Percentiles rank a stretch among this genome's conserved stretches.
phyloP scores from a whole-genome alignment of 331 rosid species.

The Arachis monticola region DNA sequence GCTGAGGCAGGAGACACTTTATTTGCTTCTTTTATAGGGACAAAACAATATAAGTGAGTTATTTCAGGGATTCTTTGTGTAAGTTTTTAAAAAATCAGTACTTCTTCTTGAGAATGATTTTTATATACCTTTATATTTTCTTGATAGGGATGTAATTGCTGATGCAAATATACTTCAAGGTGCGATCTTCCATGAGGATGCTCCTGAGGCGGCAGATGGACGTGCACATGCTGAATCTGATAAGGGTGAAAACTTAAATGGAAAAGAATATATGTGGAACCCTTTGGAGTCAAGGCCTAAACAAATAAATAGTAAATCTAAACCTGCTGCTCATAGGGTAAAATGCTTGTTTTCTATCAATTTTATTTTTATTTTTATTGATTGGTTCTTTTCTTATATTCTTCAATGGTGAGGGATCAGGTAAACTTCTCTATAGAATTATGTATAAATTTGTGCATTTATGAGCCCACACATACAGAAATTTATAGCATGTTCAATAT shows the following conservation, averaged over 20 bases:
- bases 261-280: constrained; percentile 72
- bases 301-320: constrained; percentile 61
- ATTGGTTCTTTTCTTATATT: too few relatives aligned
- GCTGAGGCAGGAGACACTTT: constrained; percentile 98
- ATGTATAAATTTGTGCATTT: neutral
- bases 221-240: constrained; percentile 45
- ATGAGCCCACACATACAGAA: neutral
- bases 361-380: neutral
- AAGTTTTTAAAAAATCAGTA: constrained; percentile 35
- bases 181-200: constrained; percentile 94
- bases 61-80: constrained; percentile 27
- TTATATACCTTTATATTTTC: constrained; percentile 27
- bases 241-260: constrained; percentile 55
- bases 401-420: too few relatives aligned
- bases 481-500: neutral
- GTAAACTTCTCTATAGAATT: neutral
- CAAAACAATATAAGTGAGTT: constrained; percentile 94
- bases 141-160: constrained; percentile 82
- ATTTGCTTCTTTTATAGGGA: constrained; percentile 96
- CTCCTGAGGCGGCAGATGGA: constrained; percentile 57
- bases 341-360: constrained; percentile 21
- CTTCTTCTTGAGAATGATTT: constrained; percentile 13
- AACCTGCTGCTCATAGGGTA: constrained; percentile 98
- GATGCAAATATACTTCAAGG: constrained; percentile 99
- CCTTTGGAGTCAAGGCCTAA: constrained; percentile 75